Conservation (phyloP, 352 stramenopile species). For the Phytopythium litorale region DNA sequence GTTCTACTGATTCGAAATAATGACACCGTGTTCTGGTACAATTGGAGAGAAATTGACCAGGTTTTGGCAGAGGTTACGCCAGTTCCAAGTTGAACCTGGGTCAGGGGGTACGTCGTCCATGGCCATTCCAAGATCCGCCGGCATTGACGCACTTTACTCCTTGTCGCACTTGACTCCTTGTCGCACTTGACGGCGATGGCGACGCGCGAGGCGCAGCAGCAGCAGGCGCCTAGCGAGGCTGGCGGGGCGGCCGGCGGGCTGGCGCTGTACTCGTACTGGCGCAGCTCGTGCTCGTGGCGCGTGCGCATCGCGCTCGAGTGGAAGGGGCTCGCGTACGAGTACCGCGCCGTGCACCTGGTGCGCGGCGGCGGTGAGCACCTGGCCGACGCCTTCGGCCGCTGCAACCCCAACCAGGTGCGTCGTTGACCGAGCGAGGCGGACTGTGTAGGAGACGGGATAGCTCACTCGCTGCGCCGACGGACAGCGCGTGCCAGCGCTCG, state of each 20-base stretch:
- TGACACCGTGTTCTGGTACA: too few relatives aligned
- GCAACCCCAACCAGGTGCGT: constrained; percentile 64
- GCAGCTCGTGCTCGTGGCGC: constrained; percentile 87
- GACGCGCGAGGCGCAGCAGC: background rate
- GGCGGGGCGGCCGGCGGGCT: constrained; percentile 3
- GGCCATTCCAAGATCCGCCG: too few relatives aligned
- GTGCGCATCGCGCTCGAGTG: constrained; percentile 86
- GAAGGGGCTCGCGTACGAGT: constrained; percentile 83
- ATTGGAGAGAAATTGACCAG: too few relatives aligned
- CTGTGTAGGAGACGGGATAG: too few relatives aligned
- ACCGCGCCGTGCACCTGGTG: constrained; percentile 69
- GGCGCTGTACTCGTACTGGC: constrained; percentile 87
- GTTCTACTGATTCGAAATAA: too few relatives aligned
- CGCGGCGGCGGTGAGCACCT: constrained; percentile 56
- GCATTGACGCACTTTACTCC: too few relatives aligned
- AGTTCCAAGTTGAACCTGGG: too few relatives aligned
- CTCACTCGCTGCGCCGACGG: too few relatives aligned
- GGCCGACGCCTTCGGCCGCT: constrained; percentile 40
- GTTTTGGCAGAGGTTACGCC: too few relatives aligned
- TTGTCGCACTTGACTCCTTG: too few relatives aligned
- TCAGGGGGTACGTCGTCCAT: too few relatives aligned
- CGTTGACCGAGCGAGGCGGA: background rate
- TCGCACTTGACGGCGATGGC: background rate
- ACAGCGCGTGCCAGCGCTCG: constrained; percentile 77
- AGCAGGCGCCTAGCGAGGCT: constrained; percentile 4